phyloP scores from a whole-genome alignment of 805 yeast genomes.

The Crinitomyces ghanaensis region DNA sequence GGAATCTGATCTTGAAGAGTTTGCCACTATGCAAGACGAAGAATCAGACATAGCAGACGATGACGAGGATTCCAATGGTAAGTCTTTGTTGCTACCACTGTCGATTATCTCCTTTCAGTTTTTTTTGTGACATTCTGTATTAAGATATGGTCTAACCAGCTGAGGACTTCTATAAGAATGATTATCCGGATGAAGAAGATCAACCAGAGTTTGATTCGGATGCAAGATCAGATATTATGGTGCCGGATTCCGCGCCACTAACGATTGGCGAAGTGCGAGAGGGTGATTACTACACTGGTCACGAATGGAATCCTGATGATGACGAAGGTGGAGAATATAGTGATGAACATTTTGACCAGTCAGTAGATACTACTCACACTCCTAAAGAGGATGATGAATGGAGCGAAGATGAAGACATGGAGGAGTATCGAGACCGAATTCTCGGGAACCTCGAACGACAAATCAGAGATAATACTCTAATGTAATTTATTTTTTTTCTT shows the following conservation, averaged over 20 bases:
- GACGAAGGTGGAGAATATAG: slow-evolving; percentile 3
- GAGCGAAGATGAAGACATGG: slow-evolving; percentile 20
- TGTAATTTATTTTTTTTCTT: no score
- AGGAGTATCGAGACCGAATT: slow-evolving; percentile 16
- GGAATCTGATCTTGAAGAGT: slow-evolving; percentile 20
- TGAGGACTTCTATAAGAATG: slow-evolving; percentile 84
- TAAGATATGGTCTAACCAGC: slow-evolving; percentile 30
- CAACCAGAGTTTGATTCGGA: slow-evolving; percentile 28
- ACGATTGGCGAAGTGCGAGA: not conserved
- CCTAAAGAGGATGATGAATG: slow-evolving; percentile 13
- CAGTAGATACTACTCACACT: slow-evolving; percentile 12
- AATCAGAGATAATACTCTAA: no score
- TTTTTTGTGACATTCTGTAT: not conserved
- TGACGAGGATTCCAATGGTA: slow-evolving; percentile 25
- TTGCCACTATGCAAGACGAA: no score
- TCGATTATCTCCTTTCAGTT: no score
- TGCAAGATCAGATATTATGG: slow-evolving; percentile 11
- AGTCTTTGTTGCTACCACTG: no score
- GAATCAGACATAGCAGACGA: no score
- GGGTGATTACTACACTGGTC: slow-evolving; percentile 1
- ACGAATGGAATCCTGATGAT: slow-evolving; percentile 10
- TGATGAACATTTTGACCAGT: no score
- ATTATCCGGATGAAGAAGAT: slow-evolving; percentile 89
- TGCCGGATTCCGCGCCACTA: not conserved
- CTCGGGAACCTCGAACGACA: slow-evolving; percentile 10